phyloP scores from a whole-genome alignment of 2,329 filamentous ascomycete genomes.

The Diaporthe eres region DNA sequence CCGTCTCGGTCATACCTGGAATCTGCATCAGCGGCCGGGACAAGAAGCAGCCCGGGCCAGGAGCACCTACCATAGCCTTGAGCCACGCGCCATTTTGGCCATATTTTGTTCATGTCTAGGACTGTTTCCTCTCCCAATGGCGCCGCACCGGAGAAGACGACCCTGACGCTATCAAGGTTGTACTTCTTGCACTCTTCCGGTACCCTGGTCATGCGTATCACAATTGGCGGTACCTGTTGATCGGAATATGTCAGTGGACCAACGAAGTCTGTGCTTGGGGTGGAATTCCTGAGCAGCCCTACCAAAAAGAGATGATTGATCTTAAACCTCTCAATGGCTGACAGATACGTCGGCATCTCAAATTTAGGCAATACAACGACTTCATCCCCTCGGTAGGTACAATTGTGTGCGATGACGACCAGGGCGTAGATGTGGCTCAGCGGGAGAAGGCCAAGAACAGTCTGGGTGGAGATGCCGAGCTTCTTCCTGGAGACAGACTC shows the following conservation, averaged over 20 bases:
- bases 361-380: constrained; percentile 81
- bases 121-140: constrained; percentile 82
- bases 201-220: constrained; percentile 81
- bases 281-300: constrained; percentile 45
- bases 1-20: constrained; percentile 81
- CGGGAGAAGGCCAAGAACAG: constrained; percentile 78
- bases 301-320: constrained; percentile 77
- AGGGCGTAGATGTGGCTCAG: constrained; percentile 87
- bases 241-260: constrained; percentile 3
- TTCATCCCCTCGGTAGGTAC: constrained; percentile 78
- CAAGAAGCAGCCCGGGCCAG: too few relatives aligned
- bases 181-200: constrained; percentile 73
- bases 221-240: constrained; percentile 80
- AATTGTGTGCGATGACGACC: constrained; percentile 76
- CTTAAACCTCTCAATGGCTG: constrained; percentile 76
- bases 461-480: constrained; percentile 56
- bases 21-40: constrained; percentile 40
- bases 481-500: constrained; percentile 55
- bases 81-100: constrained; percentile 73
- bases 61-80: constrained; percentile 78
- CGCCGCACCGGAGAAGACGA: constrained; percentile 82
- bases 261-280: not conserved
- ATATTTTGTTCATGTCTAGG: constrained; percentile 71
- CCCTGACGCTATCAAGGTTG: constrained; percentile 77
- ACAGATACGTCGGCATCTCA: constrained; percentile 74